phyloP scores from a whole-genome alignment of 2,329 filamentous ascomycete genomes.

The Emmonsiellopsis sp. region DNA sequence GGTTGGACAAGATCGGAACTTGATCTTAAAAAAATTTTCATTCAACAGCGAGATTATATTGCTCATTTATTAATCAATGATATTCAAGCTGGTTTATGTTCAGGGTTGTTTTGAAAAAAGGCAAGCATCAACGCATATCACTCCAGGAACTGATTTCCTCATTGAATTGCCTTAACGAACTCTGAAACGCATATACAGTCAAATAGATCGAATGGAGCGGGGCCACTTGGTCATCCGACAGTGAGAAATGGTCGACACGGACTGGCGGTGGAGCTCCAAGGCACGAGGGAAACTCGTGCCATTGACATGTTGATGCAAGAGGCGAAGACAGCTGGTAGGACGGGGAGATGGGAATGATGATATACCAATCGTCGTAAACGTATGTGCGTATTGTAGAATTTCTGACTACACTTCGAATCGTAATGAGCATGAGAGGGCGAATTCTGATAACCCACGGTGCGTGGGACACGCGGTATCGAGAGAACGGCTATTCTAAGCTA shows the following conservation, averaged over 20 bases:
- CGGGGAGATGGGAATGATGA: too few relatives aligned
- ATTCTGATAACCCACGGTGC: neutral
- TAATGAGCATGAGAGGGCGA: neutral
- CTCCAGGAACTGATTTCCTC: neutral
- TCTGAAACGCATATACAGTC: too few relatives aligned
- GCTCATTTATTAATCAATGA: neutral
- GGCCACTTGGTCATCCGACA: too few relatives aligned
- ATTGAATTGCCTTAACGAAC: neutral
- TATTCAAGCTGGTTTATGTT: neutral
- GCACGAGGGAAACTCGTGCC: too few relatives aligned
- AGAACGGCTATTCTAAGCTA: conserved; percentile 40
- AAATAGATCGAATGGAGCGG: too few relatives aligned
- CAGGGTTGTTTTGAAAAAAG: neutral
- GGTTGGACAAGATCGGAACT: neutral
- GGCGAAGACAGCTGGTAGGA: too few relatives aligned
- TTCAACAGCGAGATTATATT: neutral
- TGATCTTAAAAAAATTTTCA: conserved; percentile 3
- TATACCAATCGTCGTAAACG: neutral
- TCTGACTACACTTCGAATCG: neutral
- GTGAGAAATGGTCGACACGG: too few relatives aligned
- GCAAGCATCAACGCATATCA: neutral
- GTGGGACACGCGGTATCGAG: neutral
- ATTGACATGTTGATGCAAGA: too few relatives aligned
- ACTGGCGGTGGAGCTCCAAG: too few relatives aligned
- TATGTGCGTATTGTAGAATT: neutral